Evolutionary conservation across 495 filamentous ascomycete species (phyloP), one percentile per base, ranked within the genome.

Genomic region (Hypoxylon subgilvum): DNA sequence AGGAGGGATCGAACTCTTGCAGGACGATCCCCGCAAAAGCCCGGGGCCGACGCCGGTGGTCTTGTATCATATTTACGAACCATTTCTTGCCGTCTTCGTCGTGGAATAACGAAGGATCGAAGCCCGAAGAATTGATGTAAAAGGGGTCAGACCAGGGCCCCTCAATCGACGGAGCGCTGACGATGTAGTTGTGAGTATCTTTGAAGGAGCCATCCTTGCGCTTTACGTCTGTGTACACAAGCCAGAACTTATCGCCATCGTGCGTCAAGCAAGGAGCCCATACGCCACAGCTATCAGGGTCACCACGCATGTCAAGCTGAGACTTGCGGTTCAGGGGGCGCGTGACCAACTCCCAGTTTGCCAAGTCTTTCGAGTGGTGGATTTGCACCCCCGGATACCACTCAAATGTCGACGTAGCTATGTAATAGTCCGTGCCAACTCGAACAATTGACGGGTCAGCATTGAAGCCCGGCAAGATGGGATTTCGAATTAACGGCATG

Each of bases 221-320:
- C 68, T 82, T 84, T 25, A 83, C 79, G 53, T 81, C 77, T 2
- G 79, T 82, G 60, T 79, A 82, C 7, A 81, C 78, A 1, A 83
- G 77, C 73, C 78, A 85, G 66, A 85, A 86, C 36, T 73, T 76
- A 4, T 81, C 73, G 42, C 80, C 81, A 56, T 85, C 79, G 53
- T 86, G 81, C 1, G 76, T 76, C 12, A 85, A 72, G 52, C 82
- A 84, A 2, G 84, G 83, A n/a, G 84, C 83, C 82, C 83, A 86
- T 34, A 87, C 66, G 22, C 84, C 83, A 67, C 83, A 83, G 67
- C 79, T 81, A 70, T 83, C 75, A 18, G 80, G 80, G 51, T 78
- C 75, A 43, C 75, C 71, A 27, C 85, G 82, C 67, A 88, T 84
- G 58, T 87, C 82, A 16, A 87, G 69, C 63, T 88, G 85, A 22